A percentile compares a stretch with the other conserved stretches of the same genome.
phyloP scores from a whole-genome alignment of 192 early-diverging fungal genomes.

The Rhizoclosmatium sp. region DNA sequence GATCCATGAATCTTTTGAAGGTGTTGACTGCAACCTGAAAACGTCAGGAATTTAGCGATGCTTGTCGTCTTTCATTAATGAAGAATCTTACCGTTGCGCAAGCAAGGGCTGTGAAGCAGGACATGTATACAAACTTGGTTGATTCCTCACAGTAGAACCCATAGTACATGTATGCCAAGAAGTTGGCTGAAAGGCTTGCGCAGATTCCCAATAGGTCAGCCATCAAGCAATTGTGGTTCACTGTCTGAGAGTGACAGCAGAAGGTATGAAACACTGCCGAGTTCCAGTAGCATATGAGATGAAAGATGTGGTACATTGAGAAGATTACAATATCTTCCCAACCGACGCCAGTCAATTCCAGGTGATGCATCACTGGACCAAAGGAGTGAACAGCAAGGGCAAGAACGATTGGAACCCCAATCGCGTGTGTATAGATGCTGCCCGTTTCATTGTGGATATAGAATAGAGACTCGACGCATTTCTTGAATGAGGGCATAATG shows the following conservation, averaged over 20 bases:
- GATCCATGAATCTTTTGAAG: slow-evolving; percentile 53
- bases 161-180: slow-evolving; percentile 30
- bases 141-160: neutral
- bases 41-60: slow-evolving; percentile 47
- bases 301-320: neutral
- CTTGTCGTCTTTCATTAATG: slow-evolving; percentile 35
- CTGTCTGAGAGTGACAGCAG: slow-evolving; percentile 15
- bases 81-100: slow-evolving; percentile 42
- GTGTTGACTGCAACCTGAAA: slow-evolving; percentile 28
- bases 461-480: slow-evolving; percentile 77
- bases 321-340: neutral
- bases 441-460: slow-evolving; percentile 94
- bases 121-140: neutral
- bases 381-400: slow-evolving; percentile 50
- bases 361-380: neutral
- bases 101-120: slow-evolving; percentile 37
- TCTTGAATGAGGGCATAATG: slow-evolving; percentile 73
- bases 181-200: slow-evolving; percentile 63
- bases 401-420: slow-evolving; percentile 70
- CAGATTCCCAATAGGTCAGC: slow-evolving; percentile 87
- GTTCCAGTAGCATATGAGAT: neutral
- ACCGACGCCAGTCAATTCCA: neutral
- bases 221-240: slow-evolving; percentile 34
- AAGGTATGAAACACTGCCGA: slow-evolving; percentile 9
- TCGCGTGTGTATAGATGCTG: slow-evolving; percentile 88